Base-by-base conservation (phyloP, 768 basidiomycete genomes). In the Auriscalpium vulgare region DNA sequence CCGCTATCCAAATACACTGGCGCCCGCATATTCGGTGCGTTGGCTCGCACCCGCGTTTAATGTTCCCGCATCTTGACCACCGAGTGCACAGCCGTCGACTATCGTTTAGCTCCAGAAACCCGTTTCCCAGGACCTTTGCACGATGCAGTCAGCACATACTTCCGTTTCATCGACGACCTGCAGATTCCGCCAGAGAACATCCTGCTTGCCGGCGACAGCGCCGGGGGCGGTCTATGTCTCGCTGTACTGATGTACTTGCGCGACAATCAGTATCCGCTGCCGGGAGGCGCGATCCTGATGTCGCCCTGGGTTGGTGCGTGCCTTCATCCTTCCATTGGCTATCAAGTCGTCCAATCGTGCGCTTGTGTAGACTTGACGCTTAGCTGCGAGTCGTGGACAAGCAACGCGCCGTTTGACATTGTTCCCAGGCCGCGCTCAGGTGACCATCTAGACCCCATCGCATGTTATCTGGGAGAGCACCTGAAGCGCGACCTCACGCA, bases 321-420 rank as follows among this genome's bases (percentile, higher is more conserved):
- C 10, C 35, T 37, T 53, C 29, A 29, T 4, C 29, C 29, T 29
- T 29, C 0, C 29, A 29, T 29, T 29, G 5, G 29, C 4, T 2
- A 7, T 29, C 4, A 4, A 29, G 29, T 8, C 36, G 49, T 50
- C 60, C 60, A 23, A 21, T 50, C 51, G 16, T 53, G 38, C 50
- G 56, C 10, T 49, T 21, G 17, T 37, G 17, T 61, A 91, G 92
- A 95, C 69, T 72, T 99, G 59, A 97, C 97, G 0, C 91, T 97
- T 84, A 95, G 92, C 62, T 97, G 94, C 68, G 91, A 94, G 55
- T 95, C 93, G n/a, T 98, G 95, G 79, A 92, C 95, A 35, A 89
- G 88, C 55, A 97, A 97, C 68, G 84, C 87, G 29, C 72, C 78
- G n/a, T 94, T 77, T 68, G 92, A 94, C 68, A 84, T 95, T 47